These are phyloP conservation scores for Phytophthora brassicae DNA, from an alignment of 352 stramenopile genomes.

Conservation along the genomic window DNA sequence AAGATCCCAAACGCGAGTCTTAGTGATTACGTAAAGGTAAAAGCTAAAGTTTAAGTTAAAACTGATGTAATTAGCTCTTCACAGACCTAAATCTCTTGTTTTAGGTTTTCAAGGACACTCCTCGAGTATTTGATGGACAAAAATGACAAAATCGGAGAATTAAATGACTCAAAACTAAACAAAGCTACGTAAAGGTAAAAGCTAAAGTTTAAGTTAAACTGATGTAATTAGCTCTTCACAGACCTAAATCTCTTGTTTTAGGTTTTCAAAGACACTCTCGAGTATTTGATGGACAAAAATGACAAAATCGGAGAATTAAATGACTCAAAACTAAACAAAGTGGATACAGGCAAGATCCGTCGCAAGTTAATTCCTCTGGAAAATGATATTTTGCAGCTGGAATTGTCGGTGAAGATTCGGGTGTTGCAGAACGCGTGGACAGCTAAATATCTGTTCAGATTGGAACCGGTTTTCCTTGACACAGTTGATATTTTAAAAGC, in stretches of 20 bases:
- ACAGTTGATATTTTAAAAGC: slow-evolving; percentile 13
- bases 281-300: neutral
- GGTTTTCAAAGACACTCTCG: neutral
- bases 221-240: neutral
- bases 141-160: neutral
- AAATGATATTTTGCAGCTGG: neutral
- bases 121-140: neutral
- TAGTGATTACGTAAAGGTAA: neutral
- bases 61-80: neutral
- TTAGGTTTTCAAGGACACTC: neutral
- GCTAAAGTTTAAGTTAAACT: no score
- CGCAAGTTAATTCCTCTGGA: neutral
- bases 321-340: neutral
- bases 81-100: neutral
- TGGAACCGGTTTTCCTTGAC: slow-evolving; percentile 3
- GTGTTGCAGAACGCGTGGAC: slow-evolving; percentile 7
- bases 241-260: neutral
- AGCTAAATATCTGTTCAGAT: slow-evolving; percentile 9
- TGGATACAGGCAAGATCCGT: neutral
- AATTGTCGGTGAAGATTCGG: slow-evolving; percentile 6
- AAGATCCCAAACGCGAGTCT: neutral
- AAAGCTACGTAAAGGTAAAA: neutral
- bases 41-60: no score
- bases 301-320: neutral
- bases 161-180: neutral